phyloP scores from a whole-genome alignment of 805 yeast genomes.

The Spathaspora sp. region DNA sequence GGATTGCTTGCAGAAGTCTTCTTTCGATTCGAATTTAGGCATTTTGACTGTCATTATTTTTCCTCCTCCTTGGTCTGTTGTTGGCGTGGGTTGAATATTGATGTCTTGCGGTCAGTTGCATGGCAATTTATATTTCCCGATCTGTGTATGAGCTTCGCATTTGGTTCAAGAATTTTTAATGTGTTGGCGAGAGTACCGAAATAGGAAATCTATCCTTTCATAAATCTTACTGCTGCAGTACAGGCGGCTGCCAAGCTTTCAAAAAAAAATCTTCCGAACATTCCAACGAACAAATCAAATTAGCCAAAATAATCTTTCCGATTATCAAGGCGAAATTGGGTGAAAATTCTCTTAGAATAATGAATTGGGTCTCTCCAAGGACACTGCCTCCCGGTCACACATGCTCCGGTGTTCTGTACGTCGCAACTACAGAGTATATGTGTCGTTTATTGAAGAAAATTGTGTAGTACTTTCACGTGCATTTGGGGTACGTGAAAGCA shows the following conservation, averaged over 20 bases:
- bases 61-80: background rate
- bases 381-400: no score
- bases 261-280: background rate
- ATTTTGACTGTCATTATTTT: background rate
- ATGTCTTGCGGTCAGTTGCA: background rate
- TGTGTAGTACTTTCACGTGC: no score
- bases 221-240: background rate
- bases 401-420: no score
- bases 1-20: constrained; percentile 11
- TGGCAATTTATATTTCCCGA: background rate
- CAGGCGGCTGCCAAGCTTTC: background rate
- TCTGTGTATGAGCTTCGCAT: background rate
- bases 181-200: background rate
- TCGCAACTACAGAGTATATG: no score
- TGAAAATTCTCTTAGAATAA: background rate
- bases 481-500: no score
- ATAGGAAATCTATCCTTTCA: background rate
- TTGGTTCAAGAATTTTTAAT: background rate
- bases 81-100: background rate
- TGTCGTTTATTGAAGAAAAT: no score
- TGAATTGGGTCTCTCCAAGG: no score
- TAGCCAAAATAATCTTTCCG: background rate
- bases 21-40: constrained; percentile 7
- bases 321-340: background rate
- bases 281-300: background rate